Base-by-base conservation (phyloP, 345 rosid genomes). In the Clarkia xantiana region DNA sequence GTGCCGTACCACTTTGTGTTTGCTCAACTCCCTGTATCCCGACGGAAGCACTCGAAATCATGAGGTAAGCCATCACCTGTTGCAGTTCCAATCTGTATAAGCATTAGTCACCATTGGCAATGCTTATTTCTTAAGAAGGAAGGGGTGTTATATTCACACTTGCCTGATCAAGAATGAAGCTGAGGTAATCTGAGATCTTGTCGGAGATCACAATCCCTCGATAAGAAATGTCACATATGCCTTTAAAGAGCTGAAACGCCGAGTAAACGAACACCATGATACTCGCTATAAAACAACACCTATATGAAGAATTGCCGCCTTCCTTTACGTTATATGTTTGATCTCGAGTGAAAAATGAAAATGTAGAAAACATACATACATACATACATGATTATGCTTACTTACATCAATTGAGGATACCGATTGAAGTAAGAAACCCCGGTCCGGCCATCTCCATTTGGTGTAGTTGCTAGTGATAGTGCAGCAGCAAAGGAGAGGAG, bases 101-200 rank as follows among this genome's bases (percentile, higher is more conserved):
- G 9, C 36, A 29, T 29, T 29, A 29, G 6, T 6, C 3, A 23
- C 4, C 9, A 29, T 29, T 29, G 1, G 9, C 36, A n/a, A n/a
- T n/a, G n/a, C n/a, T n/a, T 47, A 7, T 20, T 16, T 11, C 38
- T 20, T 13, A 17, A 1, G 15, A 46, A 47, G 14, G n/a, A 49
- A n/a, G 18, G 25, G 13, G 9, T 49, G 6, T 16, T 8, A 13
- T 39, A 8, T 49, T n/a, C 18, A 9, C 18, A 42, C 16, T 46
- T 65, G 74, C 94, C 78, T 81, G 88, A 61, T 84, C 94, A 36
- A 81, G 70, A 34, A 71, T 53, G 67, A 87, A 84, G 71, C 79
- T 76, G 14, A 56, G 44, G 66, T 77, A 73, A 53, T 88, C 88
- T 0, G 84, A 84, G 56, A 74, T 53, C 70, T 41, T 62, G 60